Conservation (phyloP, 116 monocot genomes). For the Thalassia testudinum region DNA sequence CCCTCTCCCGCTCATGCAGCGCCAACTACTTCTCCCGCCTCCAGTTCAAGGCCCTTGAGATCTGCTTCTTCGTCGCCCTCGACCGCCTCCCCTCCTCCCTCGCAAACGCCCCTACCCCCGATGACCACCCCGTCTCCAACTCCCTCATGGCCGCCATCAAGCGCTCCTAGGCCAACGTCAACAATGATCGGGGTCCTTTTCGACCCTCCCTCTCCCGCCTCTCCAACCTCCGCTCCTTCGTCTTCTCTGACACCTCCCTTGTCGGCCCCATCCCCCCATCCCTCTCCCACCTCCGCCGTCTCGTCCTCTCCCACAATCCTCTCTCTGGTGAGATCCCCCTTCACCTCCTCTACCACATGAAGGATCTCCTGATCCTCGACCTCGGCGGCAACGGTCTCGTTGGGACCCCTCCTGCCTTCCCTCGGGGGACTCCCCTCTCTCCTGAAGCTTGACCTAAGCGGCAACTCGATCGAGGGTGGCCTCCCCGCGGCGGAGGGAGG, state of each 20-base stretch:
- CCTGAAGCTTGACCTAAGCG: constrained; percentile 67
- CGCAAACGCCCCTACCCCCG: not conserved
- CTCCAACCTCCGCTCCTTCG: too few species aligned
- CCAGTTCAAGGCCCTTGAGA: constrained; percentile 81
- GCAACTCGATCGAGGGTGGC: too few species aligned
- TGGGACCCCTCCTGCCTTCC: constrained; percentile 24
- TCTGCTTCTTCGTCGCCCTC: constrained; percentile 74
- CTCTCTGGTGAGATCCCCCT: constrained; percentile 45
- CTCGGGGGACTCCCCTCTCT: constrained; percentile 36
- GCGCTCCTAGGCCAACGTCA: too few species aligned
- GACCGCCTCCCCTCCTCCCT: constrained; percentile 34
- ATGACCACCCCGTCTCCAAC: not conserved
- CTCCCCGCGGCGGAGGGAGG: constrained; percentile 1
- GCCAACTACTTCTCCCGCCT: constrained; percentile 44
- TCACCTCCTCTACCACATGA: constrained; percentile 23
- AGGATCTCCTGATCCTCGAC: constrained; percentile 44
- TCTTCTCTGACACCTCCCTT: too few species aligned
- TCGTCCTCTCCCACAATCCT: constrained; percentile 35
- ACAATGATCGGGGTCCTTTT: too few species aligned
- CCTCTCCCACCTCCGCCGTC: constrained; percentile 27
- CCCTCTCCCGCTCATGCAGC: constrained; percentile 43
- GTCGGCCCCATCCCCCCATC: constrained; percentile 11
- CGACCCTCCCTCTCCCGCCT: too few species aligned
- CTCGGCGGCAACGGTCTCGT: constrained; percentile 30
- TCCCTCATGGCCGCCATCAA: too few species aligned